Conservation (phyloP, 257 asterid genomes). For the Ilex aquifolium region DNA sequence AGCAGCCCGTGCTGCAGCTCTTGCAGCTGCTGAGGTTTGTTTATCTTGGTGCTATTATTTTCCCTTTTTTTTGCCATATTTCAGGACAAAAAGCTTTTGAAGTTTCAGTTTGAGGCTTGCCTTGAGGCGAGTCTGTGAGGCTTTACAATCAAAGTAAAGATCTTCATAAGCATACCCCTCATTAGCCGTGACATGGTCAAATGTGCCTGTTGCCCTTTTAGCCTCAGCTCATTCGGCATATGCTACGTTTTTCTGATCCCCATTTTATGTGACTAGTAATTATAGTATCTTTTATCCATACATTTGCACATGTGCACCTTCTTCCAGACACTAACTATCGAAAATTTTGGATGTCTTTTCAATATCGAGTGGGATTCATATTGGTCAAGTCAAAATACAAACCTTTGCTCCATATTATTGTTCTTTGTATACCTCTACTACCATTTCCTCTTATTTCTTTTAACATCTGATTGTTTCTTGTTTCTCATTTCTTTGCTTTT, state of each 20-base stretch:
- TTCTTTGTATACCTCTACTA: too few relatives aligned
- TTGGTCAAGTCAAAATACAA: too few relatives aligned
- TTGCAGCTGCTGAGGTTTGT: slow-evolving; percentile 96
- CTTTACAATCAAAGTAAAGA: not conserved
- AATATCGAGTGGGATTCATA: too few relatives aligned
- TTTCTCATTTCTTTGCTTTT: too few relatives aligned
- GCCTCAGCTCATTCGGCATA: not conserved
- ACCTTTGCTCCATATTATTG: too few relatives aligned
- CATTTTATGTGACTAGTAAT: not conserved
- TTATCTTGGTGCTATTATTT: slow-evolving; percentile 1
- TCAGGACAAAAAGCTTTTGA: not conserved
- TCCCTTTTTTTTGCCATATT: not conserved
- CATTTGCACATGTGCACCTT: too few relatives aligned
- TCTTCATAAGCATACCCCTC: too few relatives aligned
- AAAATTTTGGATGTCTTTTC: too few relatives aligned
- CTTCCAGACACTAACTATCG: too few relatives aligned
- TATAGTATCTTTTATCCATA: not conserved
- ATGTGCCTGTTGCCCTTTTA: not conserved
- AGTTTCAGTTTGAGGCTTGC: not conserved
- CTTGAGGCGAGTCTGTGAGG: not conserved
- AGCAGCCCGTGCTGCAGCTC: slow-evolving; percentile 87
- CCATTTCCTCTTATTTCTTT: too few relatives aligned
- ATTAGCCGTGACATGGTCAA: not conserved
- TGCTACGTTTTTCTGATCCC: not conserved
- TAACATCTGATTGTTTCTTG: too few relatives aligned